A percentile compares a stretch with the other conserved stretches of the same genome.
phyloP scores from a whole-genome alignment of 2,329 filamentous ascomycete genomes.

The Sphaerulina vaccinii region DNA sequence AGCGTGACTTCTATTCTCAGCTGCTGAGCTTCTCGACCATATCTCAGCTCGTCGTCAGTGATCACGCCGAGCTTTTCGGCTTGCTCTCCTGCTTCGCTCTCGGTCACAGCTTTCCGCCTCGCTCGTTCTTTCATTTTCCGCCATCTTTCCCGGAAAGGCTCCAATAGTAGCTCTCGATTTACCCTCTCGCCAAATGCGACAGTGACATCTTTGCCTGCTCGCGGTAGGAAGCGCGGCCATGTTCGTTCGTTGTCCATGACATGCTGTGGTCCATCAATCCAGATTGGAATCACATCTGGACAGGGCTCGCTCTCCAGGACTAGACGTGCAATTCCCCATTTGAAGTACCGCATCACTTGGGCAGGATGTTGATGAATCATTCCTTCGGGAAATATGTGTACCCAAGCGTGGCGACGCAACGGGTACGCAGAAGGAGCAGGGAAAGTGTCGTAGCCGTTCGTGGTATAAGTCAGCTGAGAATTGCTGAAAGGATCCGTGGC shows the following conservation, averaged over 20 bases:
- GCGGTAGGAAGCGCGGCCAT: slow-evolving; percentile 79
- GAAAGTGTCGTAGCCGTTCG: slow-evolving; percentile 65
- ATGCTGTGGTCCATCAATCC: slow-evolving; percentile 83
- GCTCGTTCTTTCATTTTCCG: slow-evolving; percentile 59
- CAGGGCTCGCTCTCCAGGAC: slow-evolving; percentile 86
- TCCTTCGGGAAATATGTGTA: slow-evolving; percentile 95
- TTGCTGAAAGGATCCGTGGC: slow-evolving; percentile 57
- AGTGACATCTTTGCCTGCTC: slow-evolving; percentile 66
- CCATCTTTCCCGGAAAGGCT: slow-evolving; percentile 74
- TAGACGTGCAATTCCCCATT: slow-evolving; percentile 90
- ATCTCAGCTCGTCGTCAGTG: slow-evolving; percentile 65
- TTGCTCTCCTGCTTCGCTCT: not conserved
- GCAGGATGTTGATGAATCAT: slow-evolving; percentile 84
- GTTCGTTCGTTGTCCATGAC: slow-evolving; percentile 82
- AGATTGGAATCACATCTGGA: slow-evolving; percentile 89
- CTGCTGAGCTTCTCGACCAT: slow-evolving; percentile 70
- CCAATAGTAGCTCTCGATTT: slow-evolving; percentile 72
- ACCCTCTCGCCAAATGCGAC: slow-evolving; percentile 78
- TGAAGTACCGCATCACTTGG: slow-evolving; percentile 89
- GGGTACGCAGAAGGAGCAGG: slow-evolving; percentile 70
- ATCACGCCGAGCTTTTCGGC: slow-evolving; percentile 54
- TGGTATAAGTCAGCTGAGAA: slow-evolving; percentile 52
- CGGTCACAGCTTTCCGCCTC: slow-evolving; percentile 40
- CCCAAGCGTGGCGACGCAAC: slow-evolving; percentile 72
- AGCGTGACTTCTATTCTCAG: slow-evolving; percentile 77